Percentiles rank a stretch among this genome's conserved stretches.
Evolutionary conservation across 495 filamentous ascomycete genomes (phyloP).

Genomic region (Aspergillus taichungensis): DNA sequence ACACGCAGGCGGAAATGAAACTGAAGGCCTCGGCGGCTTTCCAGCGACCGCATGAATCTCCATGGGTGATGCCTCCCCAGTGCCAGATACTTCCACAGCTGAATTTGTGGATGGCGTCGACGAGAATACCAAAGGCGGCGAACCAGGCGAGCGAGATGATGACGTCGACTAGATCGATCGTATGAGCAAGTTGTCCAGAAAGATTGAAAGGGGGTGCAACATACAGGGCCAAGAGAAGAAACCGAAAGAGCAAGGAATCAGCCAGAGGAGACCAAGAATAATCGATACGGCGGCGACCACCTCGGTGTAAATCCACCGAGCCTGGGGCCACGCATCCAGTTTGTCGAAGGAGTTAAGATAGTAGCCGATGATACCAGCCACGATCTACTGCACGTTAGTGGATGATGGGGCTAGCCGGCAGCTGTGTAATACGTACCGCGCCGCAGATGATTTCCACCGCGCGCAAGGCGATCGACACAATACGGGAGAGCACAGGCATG

Average conservation of each 20-base stretch:
- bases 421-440: conserved; percentile 21
- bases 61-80: conserved; percentile 34
- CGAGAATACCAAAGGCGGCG: conserved; percentile 53
- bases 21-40: conserved; percentile 59
- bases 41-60: conserved; percentile 47
- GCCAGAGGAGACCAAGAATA: conserved; percentile 42
- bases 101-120: conserved; percentile 41
- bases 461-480: conserved; percentile 42
- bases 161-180: conserved; percentile 38
- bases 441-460: conserved; percentile 34
- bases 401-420: background rate
- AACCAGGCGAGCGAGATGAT: conserved; percentile 55
- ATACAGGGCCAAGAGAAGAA: conserved; percentile 39
- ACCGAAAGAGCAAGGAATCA: conserved; percentile 43
- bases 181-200: background rate
- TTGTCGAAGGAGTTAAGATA: conserved; percentile 35
- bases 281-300: conserved; percentile 49
- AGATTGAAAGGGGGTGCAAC: conserved; percentile 4
- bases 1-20: conserved; percentile 58
- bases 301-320: conserved; percentile 52
- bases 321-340: conserved; percentile 29
- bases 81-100: conserved; percentile 48
- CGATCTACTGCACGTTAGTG: conserved; percentile 25
- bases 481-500: conserved; percentile 43
- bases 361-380: conserved; percentile 48